Percentiles rank a stretch among this genome's conserved stretches.
Evolutionary conservation across 257 asterid genomes (phyloP).

Genomic region (Salvia splendens): DNA sequence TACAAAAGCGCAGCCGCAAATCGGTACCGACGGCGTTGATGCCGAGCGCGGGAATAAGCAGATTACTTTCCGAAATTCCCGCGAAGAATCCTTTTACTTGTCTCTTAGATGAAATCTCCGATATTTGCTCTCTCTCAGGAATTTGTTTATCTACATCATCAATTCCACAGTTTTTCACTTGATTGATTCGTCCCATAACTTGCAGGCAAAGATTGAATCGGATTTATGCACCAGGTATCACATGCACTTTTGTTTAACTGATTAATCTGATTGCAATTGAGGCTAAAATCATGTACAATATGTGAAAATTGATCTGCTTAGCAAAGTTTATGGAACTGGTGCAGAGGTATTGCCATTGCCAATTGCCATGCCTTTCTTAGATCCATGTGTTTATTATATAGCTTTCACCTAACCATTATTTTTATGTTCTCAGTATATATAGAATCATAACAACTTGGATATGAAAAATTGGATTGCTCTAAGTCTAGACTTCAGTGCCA

Average conservation of each 20-base stretch:
- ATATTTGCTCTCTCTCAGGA: constrained; percentile 34
- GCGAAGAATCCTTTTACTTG: constrained; percentile 50
- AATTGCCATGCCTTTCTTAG: no score
- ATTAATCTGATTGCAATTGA: constrained; percentile 15
- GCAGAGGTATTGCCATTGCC: constrained; percentile 57
- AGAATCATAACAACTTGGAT: neutral
- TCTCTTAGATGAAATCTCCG: constrained; percentile 73
- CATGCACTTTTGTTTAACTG: neutral
- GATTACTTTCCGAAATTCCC: constrained; percentile 66
- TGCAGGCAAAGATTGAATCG: constrained; percentile 85
- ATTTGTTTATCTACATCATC: neutral
- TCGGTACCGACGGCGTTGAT: constrained; percentile 35
- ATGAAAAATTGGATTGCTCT: neutral
- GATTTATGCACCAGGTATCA: constrained; percentile 81
- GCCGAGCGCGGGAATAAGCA: constrained; percentile 60
- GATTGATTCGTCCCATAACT: neutral
- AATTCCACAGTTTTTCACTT: neutral
- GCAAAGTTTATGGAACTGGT: constrained; percentile 81
- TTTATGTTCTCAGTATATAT: neutral
- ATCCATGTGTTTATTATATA: neutral
- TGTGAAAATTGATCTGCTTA: constrained; percentile 95
- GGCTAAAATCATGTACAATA: neutral
- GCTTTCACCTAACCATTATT: neutral
- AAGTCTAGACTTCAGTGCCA: neutral
- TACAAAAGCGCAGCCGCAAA: constrained; percentile 4